Percentiles rank a stretch among this genome's conserved stretches.
These are phyloP conservation scores for Petunia axillaris DNA, from an alignment of 257 asterid genomes.

Conservation along the genomic window DNA sequence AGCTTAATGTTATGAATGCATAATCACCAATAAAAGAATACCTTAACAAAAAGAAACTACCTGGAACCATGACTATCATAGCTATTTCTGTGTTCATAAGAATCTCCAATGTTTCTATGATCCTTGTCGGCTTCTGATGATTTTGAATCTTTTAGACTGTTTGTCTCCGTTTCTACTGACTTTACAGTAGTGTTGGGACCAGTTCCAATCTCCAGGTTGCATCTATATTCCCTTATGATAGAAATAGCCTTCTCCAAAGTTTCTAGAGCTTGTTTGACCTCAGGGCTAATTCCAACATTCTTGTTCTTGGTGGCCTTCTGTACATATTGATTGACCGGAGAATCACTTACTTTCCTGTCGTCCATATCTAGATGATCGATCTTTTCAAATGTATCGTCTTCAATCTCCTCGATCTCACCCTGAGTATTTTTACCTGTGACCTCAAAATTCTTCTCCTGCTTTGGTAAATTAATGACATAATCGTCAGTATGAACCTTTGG, in stretches of 20 bases:
- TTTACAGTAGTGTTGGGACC: neutral
- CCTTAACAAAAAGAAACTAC: constrained; percentile 39
- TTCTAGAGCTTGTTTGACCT: constrained; percentile 54
- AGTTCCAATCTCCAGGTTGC: constrained; percentile 27
- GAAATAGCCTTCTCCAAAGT: constrained; percentile 66
- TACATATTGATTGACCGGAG: constrained; percentile 30
- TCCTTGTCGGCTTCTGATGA: constrained; percentile 37
- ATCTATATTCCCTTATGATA: constrained; percentile 46
- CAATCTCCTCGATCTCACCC: constrained; percentile 59
- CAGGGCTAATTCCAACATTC: constrained; percentile 34
- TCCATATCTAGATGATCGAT: constrained; percentile 28
- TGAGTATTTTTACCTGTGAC: constrained; percentile 25
- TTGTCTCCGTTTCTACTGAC: constrained; percentile 21
- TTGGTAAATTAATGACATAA: constrained; percentile 23
- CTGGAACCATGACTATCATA: constrained; percentile 62
- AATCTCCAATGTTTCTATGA: constrained; percentile 21
- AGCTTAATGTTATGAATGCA: neutral
- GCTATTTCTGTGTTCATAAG: constrained; percentile 50
- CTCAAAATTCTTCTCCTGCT: constrained; percentile 28
- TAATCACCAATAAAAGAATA: neutral
- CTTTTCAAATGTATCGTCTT: constrained; percentile 41
- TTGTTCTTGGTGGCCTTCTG: constrained; percentile 29
- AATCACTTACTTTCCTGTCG: constrained; percentile 20
- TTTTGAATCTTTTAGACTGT: constrained; percentile 31
- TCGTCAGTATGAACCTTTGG: constrained; percentile 28